Conservation (phyloP, 805 yeast genomes). For the Huiozyma sinensis region DNA sequence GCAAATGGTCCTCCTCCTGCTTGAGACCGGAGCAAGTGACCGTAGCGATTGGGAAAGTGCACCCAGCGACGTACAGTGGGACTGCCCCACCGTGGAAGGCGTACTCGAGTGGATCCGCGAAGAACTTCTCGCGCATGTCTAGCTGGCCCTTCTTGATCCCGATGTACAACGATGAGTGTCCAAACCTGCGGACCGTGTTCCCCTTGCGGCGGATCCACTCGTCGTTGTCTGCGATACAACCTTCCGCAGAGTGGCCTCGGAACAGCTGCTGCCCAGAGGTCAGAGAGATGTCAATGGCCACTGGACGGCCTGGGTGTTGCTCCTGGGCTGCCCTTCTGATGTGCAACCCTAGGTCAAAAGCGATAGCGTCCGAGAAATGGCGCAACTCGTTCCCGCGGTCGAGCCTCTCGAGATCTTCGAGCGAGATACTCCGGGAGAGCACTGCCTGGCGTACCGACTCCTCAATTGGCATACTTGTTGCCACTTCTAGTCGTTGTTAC, state of each 20-base stretch:
- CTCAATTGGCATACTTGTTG: no score
- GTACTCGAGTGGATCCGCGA: conserved; percentile 34
- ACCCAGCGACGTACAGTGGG: conserved; percentile 32
- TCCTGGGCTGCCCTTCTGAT: conserved; percentile 30
- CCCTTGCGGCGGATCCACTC: conserved; percentile 42
- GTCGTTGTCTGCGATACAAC: conserved; percentile 41
- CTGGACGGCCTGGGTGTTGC: conserved; percentile 25
- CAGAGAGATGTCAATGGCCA: conserved; percentile 40
- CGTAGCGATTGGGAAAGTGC: conserved; percentile 34
- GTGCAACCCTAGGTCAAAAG: conserved; percentile 37
- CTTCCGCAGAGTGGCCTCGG: conserved; percentile 30
- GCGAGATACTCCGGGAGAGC: background rate
- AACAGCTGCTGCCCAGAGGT: conserved; percentile 38
- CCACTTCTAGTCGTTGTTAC: no score
- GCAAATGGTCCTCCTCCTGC: conserved; percentile 43
- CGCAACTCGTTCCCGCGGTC: conserved; percentile 7
- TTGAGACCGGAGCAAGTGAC: conserved; percentile 47
- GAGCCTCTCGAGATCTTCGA: conserved; percentile 9
- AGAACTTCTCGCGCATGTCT: conserved; percentile 31
- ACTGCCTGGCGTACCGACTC: no score
- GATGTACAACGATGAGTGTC: conserved; percentile 37
- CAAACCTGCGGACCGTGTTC: conserved; percentile 38
- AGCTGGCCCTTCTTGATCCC: conserved; percentile 34
- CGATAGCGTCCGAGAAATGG: conserved; percentile 27
- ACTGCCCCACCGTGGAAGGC: conserved; percentile 50